These are phyloP conservation scores for Microbotryomycetes sp. DNA, from an alignment of 1,284 basidiomycete genomes.

Conservation along the genomic window DNA sequence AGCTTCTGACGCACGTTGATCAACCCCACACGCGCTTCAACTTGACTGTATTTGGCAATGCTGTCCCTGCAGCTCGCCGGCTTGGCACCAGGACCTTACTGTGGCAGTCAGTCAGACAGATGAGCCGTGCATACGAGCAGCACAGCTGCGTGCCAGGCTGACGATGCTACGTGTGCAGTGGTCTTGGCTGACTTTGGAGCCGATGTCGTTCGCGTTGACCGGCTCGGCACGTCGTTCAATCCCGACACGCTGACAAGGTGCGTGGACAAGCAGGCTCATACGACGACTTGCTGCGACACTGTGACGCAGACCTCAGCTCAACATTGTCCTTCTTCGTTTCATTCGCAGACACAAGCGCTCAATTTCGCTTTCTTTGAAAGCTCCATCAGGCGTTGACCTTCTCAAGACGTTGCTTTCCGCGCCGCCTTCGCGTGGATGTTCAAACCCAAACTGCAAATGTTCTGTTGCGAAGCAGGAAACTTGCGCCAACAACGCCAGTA, in stretches of 20 bases:
- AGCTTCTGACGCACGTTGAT: too few relatives aligned
- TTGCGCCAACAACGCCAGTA: not conserved
- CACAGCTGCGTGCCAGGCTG: too few relatives aligned
- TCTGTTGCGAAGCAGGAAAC: not conserved
- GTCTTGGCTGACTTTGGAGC: constrained; percentile 75
- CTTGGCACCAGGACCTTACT: constrained; percentile 73
- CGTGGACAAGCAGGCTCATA: too few relatives aligned
- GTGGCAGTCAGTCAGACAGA: constrained; percentile 44
- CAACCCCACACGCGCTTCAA: not conserved
- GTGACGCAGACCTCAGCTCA: not conserved
- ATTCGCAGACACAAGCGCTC: constrained; percentile 66
- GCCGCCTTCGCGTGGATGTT: not conserved
- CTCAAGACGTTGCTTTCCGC: constrained; percentile 55
- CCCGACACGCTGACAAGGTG: constrained; percentile 35
- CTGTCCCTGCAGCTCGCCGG: constrained; percentile 60
- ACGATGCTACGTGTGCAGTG: constrained; percentile 40
- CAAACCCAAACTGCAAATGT: not conserved
- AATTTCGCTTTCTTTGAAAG: constrained; percentile 60
- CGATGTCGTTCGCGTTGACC: constrained; percentile 67
- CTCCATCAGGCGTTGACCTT: constrained; percentile 54
- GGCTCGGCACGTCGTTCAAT: constrained; percentile 43
- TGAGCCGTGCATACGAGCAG: not conserved
- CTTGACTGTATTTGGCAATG: constrained; percentile 7
- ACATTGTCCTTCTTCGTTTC: not conserved
- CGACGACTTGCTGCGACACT: too few relatives aligned